These are phyloP conservation scores for Eucalyptus virginea DNA, from an alignment of 345 rosid species.

Conservation along the genomic window DNA sequence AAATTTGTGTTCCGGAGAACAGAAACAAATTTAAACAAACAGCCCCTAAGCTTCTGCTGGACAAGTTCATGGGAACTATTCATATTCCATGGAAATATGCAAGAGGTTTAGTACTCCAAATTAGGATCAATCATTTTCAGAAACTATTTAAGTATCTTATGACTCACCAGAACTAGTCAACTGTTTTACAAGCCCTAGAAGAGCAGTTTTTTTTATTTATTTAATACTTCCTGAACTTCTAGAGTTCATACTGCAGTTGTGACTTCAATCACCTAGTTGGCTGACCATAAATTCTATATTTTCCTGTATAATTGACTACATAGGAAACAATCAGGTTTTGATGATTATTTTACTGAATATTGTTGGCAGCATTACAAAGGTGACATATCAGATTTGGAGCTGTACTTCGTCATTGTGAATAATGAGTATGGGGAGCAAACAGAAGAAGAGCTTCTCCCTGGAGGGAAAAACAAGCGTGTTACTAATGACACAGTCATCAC, in stretches of 20 bases:
- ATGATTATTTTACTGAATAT: not conserved
- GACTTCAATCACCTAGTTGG: not conserved
- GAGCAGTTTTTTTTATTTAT: not conserved
- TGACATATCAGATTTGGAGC: conserved; percentile 72
- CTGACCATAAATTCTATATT: not conserved
- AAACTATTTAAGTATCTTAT: not conserved
- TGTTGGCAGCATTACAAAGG: conserved; percentile 74
- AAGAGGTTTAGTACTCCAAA: not conserved
- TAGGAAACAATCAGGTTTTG: not conserved
- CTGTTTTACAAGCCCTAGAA: not conserved
- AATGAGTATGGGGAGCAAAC: conserved; percentile 97
- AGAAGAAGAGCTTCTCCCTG: conserved; percentile 88
- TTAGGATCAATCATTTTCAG: not conserved
- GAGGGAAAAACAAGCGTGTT: conserved; percentile 72
- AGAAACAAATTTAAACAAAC: no score
- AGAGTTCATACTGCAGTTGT: not conserved
- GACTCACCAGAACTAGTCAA: not conserved
- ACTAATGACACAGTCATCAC: conserved; percentile 86
- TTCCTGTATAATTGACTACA: not conserved
- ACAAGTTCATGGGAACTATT: not conserved
- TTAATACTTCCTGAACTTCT: not conserved
- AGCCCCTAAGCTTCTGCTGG: not conserved
- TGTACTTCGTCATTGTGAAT: conserved; percentile 86
- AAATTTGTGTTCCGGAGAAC: no score
- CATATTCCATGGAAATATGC: not conserved